Conservation (phyloP, 352 stramenopile species). For the Phytophthora capsici region DNA sequence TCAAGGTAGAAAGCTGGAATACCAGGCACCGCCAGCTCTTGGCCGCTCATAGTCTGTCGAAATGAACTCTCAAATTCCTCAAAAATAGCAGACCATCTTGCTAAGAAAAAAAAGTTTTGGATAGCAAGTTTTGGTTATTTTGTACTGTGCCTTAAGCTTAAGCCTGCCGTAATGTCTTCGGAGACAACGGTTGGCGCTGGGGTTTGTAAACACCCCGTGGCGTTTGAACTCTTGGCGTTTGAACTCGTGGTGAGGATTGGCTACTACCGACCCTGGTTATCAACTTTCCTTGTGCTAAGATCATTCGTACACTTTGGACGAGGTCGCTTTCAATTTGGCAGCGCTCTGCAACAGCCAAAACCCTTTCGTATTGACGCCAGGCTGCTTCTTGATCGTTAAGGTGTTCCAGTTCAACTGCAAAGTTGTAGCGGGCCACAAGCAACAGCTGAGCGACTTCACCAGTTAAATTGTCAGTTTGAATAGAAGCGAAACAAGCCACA, state of each 20-base stretch:
- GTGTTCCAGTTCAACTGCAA: constrained; percentile 67
- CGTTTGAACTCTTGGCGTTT: constrained; percentile 27
- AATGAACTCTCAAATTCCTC: constrained; percentile 23
- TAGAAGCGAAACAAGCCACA: constrained; percentile 31
- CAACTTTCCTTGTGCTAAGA: constrained; percentile 24
- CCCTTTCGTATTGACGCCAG: constrained; percentile 27
- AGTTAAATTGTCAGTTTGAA: background rate
- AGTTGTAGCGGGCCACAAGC: constrained; percentile 65
- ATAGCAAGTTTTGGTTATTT: constrained; percentile 12
- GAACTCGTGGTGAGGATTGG: constrained; percentile 13
- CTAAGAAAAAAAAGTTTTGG: constrained; percentile 10
- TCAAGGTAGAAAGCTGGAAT: constrained; percentile 18
- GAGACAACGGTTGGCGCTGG: constrained; percentile 30
- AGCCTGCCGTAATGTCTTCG: constrained; percentile 29
- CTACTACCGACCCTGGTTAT: constrained; percentile 13
- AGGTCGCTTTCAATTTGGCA: constrained; percentile 32
- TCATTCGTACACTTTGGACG: constrained; percentile 28
- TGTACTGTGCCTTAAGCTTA: constrained; percentile 2
- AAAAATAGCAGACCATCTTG: constrained; percentile 31
- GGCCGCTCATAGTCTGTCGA: constrained; percentile 14
- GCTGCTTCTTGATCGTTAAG: constrained; percentile 35
- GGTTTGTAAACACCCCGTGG: constrained; percentile 9
- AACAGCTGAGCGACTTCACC: constrained; percentile 35
- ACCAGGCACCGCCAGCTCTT: constrained; percentile 1
- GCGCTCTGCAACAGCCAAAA: constrained; percentile 32